Evolutionary conservation across 2,329 filamentous ascomycete species (phyloP), one percentile per base, ranked within the genome.

Genomic region (Amauroascus verrucosus): DNA sequence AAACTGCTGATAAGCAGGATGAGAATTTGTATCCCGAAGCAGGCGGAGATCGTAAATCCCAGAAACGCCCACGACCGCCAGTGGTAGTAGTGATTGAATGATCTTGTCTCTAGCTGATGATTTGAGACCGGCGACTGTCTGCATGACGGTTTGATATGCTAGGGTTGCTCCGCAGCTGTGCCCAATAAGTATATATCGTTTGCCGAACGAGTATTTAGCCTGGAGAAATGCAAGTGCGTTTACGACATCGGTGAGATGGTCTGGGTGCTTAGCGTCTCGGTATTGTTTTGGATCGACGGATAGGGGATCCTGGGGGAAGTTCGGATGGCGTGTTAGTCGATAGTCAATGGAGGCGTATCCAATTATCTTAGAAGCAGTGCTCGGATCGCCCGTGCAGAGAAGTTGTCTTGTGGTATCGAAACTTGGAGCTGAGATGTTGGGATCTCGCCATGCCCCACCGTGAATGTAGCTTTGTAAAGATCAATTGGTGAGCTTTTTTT

Each of bases 401-500:
- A 73, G 64, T 0, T 63, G 60, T 30, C 68, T 59, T 2, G 72
- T 66, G 3, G 65, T 63, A 7, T 64, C 56, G 56, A 75, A 70
- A 1, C 64, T 63, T 6, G 58, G 52, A 2, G 68, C 62, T 11
- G 67, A 69, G 35, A 72, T 63, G 9, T 59, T 62, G 48, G 73
- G 72, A 56, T 76, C 74, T 41, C 74, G 68, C 69, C 74, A 76
- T 58, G 72, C 74, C 51, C 74, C 74, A 41, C 74, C 74, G 59
- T 76, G 74, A 54, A 76, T 72, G 56, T 71, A 74, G 51, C 69
- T 71, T 51, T n/a, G n/a, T n/a, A n/a, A n/a, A n/a, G 18, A 28
- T 28, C 37, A 26, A 43, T 26, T 13, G 35, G 51, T 48, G 32
- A 48, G 51, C n/a, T n/a, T n/a, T n/a, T n/a, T n/a, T n/a, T n/a